Base-by-base conservation (phyloP, 106 monocot genomes). In the Allium sativum region DNA sequence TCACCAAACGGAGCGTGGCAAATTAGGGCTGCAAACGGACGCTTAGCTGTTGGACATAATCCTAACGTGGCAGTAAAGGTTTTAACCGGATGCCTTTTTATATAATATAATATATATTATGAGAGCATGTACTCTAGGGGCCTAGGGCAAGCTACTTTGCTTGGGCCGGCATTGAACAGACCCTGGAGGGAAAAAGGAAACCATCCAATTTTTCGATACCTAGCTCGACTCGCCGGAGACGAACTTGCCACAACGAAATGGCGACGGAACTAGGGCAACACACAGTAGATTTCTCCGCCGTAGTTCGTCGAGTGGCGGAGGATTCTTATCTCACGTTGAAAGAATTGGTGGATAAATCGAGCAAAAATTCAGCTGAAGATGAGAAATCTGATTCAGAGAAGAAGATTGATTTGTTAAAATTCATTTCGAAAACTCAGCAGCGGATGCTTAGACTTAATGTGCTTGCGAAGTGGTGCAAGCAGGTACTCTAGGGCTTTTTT, bases 381-480 rank as follows among this genome's bases (percentile, higher is more conserved):
- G 76, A 80, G 56, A 69, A 82, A 9, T 84, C 87, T 7, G 96
- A 96, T 53, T 66, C 90, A 9, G 87, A 96, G 75, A 90, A 87
- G 80, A 96, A 96, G 82, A 87, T 96, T 57, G 96, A 96, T 18
- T 82, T 96, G 42, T 82, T 96, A 66, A 96, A 96, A 76, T 96
- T 77, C 73, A 70, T 96, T 40, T 65, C 72, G 15, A 80, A 75
- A 73, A 91, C 96, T 0, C 76, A 84, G 52, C 96, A 96, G 78
- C 90, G 96, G 54, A 96, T 96, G 87, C 91, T 96, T 55, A 77
- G 96, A 12, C 82, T 96, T 53, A 84, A 91, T 47, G 96, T 96
- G 8, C 96, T 96, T 40, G 84, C 96, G 69, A 96, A 96, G 66
- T 96, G 96, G 96, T 96, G 96, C 75, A 84, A 91, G 61, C 96